These are phyloP conservation scores for Neopestalotiopsis clavispora DNA, from an alignment of 2,329 filamentous ascomycete genomes.

Conservation along the genomic window DNA sequence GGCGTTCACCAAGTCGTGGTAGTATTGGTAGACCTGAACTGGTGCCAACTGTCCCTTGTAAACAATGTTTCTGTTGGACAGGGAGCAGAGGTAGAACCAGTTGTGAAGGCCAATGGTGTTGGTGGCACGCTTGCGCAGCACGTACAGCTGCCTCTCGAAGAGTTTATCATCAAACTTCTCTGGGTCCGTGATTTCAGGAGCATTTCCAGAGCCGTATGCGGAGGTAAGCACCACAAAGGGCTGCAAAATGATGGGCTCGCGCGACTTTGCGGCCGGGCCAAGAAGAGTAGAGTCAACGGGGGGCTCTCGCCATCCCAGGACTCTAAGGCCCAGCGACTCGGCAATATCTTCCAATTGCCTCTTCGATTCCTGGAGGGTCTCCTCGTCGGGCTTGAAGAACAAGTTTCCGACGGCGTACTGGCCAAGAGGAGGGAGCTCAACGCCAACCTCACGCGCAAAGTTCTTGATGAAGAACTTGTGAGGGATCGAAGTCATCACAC, in stretches of 20 bases:
- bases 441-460: conserved; percentile 88
- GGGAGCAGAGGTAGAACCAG: conserved; percentile 97
- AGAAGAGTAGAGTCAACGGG: conserved; percentile 92
- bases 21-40: conserved; percentile 96
- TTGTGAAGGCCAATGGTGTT: conserved; percentile 95
- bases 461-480: conserved; percentile 99
- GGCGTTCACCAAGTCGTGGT: conserved; percentile 94
- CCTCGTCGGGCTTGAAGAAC: conserved; percentile 97
- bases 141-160: conserved; percentile 93
- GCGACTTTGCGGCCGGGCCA: conserved; percentile 88
- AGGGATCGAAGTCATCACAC: conserved; percentile 99
- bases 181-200: conserved; percentile 78
- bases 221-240: conserved; percentile 90
- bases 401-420: conserved; percentile 98
- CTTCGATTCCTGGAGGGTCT: conserved; percentile 88
- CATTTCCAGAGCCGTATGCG: conserved; percentile 81
- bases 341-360: conserved; percentile 93
- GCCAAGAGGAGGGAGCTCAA: conserved; percentile 84
- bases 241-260: conserved; percentile 94
- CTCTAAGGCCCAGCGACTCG: conserved; percentile 82
- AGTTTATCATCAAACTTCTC: conserved; percentile 81
- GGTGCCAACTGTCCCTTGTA: conserved; percentile 97
- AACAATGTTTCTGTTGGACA: conserved; percentile 98
- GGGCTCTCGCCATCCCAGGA: conserved; percentile 95
- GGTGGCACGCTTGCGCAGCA: conserved; percentile 92